Percentiles rank a stretch among this genome's conserved stretches.
Evolutionary conservation across 495 filamentous ascomycete genomes (phyloP).

Genomic region (Penicillium cinerascens): DNA sequence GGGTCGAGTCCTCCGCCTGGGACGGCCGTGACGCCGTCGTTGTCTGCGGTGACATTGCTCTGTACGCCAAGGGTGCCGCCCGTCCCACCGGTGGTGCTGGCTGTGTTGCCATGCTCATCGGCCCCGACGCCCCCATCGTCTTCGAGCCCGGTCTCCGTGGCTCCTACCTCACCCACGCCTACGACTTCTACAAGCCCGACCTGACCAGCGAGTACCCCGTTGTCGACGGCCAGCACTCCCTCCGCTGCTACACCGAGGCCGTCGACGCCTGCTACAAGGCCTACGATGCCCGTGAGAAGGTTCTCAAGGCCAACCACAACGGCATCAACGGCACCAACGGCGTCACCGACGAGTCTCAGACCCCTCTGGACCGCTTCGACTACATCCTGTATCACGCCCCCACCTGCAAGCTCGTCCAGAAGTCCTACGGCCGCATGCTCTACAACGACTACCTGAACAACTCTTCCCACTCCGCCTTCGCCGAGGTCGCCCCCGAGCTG

Average conservation of each 20-base stretch:
- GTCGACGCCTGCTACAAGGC: constrained; percentile 95
- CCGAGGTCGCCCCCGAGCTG: constrained; percentile 81
- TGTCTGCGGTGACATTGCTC: constrained; percentile 92
- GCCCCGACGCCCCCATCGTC: constrained; percentile 86
- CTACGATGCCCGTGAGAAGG: constrained; percentile 80
- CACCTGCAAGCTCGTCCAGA: constrained; percentile 95
- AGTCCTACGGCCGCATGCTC: constrained; percentile 89
- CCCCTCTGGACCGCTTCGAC: constrained; percentile 87
- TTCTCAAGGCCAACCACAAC: constrained; percentile 60
- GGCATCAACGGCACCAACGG: constrained; percentile 63
- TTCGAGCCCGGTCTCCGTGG: constrained; percentile 91
- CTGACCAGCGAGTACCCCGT: constrained; percentile 96
- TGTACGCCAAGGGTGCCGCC: constrained; percentile 95
- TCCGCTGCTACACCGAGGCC: constrained; percentile 93
- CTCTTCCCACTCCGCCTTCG: constrained; percentile 73
- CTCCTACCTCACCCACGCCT: constrained; percentile 89
- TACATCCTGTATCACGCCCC: constrained; percentile 94
- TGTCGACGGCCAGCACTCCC: constrained; percentile 93
- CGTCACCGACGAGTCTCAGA: constrained; percentile 52
- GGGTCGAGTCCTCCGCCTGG: constrained; percentile 97
- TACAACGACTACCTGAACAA: constrained; percentile 93
- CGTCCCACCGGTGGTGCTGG: constrained; percentile 95
- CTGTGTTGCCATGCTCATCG: constrained; percentile 90
- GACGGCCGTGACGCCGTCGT: constrained; percentile 94
- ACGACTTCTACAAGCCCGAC: constrained; percentile 99